Percentiles rank a stretch among this genome's conserved stretches.
Conservation (phyloP, 2,329 filamentous ascomycete genomes). For the Xylariaceae sp. region DNA sequence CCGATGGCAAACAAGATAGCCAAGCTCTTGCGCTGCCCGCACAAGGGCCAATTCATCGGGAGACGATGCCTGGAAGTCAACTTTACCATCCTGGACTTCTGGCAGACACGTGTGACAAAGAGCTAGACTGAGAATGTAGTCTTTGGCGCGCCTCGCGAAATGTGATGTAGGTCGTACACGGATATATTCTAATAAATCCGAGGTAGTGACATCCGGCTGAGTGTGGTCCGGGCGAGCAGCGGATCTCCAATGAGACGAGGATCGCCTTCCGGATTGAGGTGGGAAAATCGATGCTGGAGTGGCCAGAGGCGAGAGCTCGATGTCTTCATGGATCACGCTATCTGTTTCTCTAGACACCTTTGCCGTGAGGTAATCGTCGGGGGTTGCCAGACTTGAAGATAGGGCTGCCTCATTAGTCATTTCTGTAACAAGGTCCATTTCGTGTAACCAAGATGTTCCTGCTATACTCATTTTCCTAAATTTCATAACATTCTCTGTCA, state of each 20-base stretch:
- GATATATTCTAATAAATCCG: constrained; percentile 75
- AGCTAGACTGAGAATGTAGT: constrained; percentile 80
- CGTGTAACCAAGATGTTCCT: constrained; percentile 84
- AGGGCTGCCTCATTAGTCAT: background rate
- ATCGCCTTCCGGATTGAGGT: constrained; percentile 20
- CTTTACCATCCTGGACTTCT: constrained; percentile 65
- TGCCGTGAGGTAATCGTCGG: constrained; percentile 4
- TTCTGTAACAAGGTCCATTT: constrained; percentile 55
- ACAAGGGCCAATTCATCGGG: constrained; percentile 88
- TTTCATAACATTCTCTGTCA: constrained; percentile 94
- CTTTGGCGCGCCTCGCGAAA: constrained; percentile 73
- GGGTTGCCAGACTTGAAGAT: background rate
- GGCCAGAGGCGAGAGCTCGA: constrained; percentile 22
- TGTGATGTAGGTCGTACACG: constrained; percentile 67
- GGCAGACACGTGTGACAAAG: constrained; percentile 90
- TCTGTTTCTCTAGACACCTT: constrained; percentile 15
- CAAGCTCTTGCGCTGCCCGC: constrained; percentile 77
- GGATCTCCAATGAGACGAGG: constrained; percentile 30
- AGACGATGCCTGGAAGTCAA: constrained; percentile 84
- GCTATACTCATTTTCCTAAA: constrained; percentile 90
- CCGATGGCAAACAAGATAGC: constrained; percentile 71
- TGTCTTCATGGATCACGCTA: constrained; percentile 27
- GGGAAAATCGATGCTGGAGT: constrained; percentile 16
- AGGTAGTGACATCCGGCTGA: constrained; percentile 60
- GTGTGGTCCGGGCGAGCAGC: constrained; percentile 30